A percentile compares a stretch with the other conserved stretches of the same genome.
Evolutionary conservation across 2,329 filamentous ascomycete genomes (phyloP).

Genomic region (Metarhizium brunneum): DNA sequence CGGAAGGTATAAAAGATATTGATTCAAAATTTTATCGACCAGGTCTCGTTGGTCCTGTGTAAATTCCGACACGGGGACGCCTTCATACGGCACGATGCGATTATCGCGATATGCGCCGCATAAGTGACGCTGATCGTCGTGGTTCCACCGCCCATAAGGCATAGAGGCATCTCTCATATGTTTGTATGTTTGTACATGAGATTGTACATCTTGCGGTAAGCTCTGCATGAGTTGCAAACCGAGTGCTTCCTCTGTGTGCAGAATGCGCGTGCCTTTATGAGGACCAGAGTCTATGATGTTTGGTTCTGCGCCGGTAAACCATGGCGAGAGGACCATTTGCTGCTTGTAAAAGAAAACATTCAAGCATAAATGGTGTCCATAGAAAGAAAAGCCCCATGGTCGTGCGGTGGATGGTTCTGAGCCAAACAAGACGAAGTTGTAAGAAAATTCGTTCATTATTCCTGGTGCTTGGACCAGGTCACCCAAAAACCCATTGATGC

Average conservation of each 20-base stretch:
- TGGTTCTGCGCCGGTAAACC: conserved; percentile 74
- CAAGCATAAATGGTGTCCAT: conserved; percentile 71
- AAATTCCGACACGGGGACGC: conserved; percentile 45
- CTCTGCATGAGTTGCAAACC: conserved; percentile 64
- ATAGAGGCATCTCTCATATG: conserved; percentile 55
- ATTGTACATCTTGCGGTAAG: conserved; percentile 35
- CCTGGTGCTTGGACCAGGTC: conserved; percentile 50
- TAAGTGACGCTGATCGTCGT: conserved; percentile 69
- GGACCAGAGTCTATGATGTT: conserved; percentile 61
- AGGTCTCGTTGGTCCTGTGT: conserved; percentile 37
- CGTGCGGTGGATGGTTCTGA: conserved; percentile 36
- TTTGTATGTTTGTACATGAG: conserved; percentile 46
- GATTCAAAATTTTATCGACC: not conserved
- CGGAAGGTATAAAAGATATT: not conserved
- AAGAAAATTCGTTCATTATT: conserved; percentile 66
- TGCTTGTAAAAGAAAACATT: conserved; percentile 56
- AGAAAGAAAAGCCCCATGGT: conserved; percentile 67
- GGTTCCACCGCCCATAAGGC: conserved; percentile 65
- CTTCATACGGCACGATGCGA: conserved; percentile 65
- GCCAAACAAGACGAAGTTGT: conserved; percentile 68
- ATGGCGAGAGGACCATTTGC: conserved; percentile 62
- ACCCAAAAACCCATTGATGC: conserved; percentile 66
- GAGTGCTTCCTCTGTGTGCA: conserved; percentile 53
- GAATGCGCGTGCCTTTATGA: conserved; percentile 54
- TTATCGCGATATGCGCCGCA: conserved; percentile 76